phyloP scores from a whole-genome alignment of 2,329 filamentous ascomycete genomes.

The Dryadomyces quercivorus region DNA sequence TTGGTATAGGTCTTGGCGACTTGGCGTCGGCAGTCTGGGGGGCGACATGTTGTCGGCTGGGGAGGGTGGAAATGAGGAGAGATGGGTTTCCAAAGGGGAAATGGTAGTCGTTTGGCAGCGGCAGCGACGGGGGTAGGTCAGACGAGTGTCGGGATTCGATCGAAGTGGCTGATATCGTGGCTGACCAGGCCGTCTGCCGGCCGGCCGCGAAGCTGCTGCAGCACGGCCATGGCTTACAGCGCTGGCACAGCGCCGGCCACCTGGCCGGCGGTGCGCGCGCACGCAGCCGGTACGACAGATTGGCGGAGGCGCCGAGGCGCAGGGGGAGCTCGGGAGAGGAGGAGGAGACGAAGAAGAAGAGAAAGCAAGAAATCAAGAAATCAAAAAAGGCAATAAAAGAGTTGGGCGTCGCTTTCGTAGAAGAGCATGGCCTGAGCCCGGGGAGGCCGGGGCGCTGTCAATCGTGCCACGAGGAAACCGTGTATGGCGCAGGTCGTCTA shows the following conservation, averaged over 20 bases:
- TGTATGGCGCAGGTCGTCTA: neutral
- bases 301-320: neutral
- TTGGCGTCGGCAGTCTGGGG: neutral
- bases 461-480: neutral
- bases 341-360: neutral
- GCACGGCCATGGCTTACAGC: neutral
- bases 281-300: conserved; percentile 2
- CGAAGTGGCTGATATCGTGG: neutral
- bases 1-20: too few species aligned
- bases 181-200: neutral
- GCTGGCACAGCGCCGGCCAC: neutral
- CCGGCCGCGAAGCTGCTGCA: neutral
- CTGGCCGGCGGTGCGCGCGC: neutral
- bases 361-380: too few species aligned
- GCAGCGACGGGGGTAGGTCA: neutral
- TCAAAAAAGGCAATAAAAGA: neutral
- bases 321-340: neutral
- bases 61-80: conserved; percentile 10
- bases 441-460: neutral
- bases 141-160: neutral
- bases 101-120: conserved; percentile 7
- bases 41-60: neutral
- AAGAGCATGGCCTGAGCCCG: neutral
- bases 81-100: conserved; percentile 12
- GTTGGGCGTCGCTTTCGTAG: neutral